These are phyloP conservation scores for Kluyveromyces dobzhanskii DNA, from an alignment of 805 yeast genomes.

Conservation along the genomic window DNA sequence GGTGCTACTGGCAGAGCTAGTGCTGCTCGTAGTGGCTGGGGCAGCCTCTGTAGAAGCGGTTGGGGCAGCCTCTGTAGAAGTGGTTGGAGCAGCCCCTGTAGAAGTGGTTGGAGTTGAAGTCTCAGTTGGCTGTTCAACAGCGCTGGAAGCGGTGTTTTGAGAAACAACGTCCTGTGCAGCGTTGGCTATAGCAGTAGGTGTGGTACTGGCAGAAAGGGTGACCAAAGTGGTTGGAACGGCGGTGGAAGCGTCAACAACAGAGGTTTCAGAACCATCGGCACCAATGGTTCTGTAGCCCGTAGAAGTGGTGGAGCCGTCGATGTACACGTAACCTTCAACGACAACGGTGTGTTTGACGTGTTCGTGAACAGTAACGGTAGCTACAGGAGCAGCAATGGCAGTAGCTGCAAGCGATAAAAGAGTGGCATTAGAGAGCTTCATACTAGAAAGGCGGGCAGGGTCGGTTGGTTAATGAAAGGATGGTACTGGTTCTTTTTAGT, in stretches of 20 bases:
- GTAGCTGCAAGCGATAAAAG: slow-evolving; percentile 1
- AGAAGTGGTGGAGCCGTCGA: neutral
- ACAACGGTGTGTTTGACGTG: slow-evolving; percentile 2
- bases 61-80: neutral
- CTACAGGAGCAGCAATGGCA: slow-evolving; percentile 1
- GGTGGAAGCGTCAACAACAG: neutral
- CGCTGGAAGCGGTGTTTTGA: no score
- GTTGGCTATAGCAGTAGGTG: neutral
- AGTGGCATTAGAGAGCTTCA: slow-evolving; percentile 1
- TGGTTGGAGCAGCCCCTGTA: neutral
- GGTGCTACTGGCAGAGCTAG: neutral
- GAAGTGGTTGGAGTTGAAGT: neutral
- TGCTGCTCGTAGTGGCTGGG: slow-evolving; percentile 1
- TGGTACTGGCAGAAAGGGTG: neutral
- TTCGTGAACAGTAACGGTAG: slow-evolving; percentile 4
- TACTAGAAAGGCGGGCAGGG: no score
- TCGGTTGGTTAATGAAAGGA: no score
- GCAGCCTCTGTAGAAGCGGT: neutral
- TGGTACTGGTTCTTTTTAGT: no score
- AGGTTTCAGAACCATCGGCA: neutral
- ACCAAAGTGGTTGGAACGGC: neutral
- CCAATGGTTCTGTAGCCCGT: slow-evolving; percentile 1
- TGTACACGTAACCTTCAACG: slow-evolving; percentile 2
- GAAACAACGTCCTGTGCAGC: no score
- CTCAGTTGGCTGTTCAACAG: neutral